A percentile compares a stretch with the other conserved stretches of the same genome.
Conservation (phyloP, 2,329 filamentous ascomycete genomes). For the Paecilomyces niveus region DNA sequence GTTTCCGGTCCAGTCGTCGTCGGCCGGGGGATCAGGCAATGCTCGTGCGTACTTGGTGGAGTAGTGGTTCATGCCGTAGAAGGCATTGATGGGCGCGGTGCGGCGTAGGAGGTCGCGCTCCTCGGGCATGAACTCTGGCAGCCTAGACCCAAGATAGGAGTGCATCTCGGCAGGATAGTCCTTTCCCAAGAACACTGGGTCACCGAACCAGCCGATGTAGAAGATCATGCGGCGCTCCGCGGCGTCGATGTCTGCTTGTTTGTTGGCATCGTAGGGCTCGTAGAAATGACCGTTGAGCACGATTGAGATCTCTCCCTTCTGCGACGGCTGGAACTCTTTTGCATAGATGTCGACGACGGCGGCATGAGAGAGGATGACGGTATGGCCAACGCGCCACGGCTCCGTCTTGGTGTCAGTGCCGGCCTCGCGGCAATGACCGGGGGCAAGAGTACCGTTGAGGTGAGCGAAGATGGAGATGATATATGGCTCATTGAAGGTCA, state of each 20-base stretch:
- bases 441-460: slow-evolving; percentile 15
- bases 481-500: slow-evolving; percentile 37
- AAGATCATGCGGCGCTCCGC: too few relatives aligned
- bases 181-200: slow-evolving; percentile 18
- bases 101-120: too few relatives aligned
- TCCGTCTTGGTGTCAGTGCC: slow-evolving; percentile 15
- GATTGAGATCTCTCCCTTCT: slow-evolving; percentile 12
- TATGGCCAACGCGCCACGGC: slow-evolving; percentile 18
- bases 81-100: slow-evolving; percentile 15
- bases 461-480: slow-evolving; percentile 17
- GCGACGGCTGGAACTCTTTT: slow-evolving; percentile 12
- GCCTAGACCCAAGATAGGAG: slow-evolving; percentile 13
- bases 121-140: slow-evolving; percentile 11
- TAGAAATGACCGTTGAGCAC: slow-evolving; percentile 18
- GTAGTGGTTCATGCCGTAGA: slow-evolving; percentile 24
- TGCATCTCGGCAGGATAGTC: neutral
- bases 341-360: slow-evolving; percentile 14
- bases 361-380: slow-evolving; percentile 19
- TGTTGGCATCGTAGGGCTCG: too few relatives aligned
- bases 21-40: slow-evolving; percentile 11
- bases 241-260: too few relatives aligned
- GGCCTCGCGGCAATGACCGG: slow-evolving; percentile 12
- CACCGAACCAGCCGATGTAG: slow-evolving; percentile 21
- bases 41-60: slow-evolving; percentile 12
- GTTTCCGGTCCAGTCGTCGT: slow-evolving; percentile 68